Evolutionary conservation across 1,284 basidiomycete genomes (phyloP), one percentile per base, ranked within the genome.

Genomic region (Ustilago nuda): DNA sequence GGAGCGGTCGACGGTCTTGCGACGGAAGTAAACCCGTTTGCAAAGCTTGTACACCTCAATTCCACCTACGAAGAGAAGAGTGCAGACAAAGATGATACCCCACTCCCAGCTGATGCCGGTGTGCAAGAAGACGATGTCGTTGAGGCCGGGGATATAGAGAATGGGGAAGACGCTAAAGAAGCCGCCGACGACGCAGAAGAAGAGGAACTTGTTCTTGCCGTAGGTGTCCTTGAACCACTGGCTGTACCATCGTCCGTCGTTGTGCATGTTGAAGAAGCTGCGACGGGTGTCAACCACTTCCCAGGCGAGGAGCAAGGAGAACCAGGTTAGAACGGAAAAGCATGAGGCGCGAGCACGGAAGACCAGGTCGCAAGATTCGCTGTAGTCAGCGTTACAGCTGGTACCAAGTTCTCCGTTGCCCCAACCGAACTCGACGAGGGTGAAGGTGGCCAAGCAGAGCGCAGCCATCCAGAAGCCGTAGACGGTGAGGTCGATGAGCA

Each of bases 381-480:
- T 79, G 59, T 73, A 57, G 8, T 56, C 66, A 58, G 82, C 68
- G 77, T 87, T 87, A 72, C 86, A 87, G 69, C 84, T 66, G 12
- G 58, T 8, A 12, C 84, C 84, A 4, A 84, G 78, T 17, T 78
- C 64, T 30, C 79, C 79, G 35, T 63, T 54, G 56, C 84, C 84
- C 68, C 78, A 85, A 13, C 68, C 61, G 61, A 70, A 85, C 36
- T 79, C 56, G 58, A 79, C 56, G 7, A 85, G 73, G 8, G 79
- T 66, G 61, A 83, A 84, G 1, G 78, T 80, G 23, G 73, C 82
- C 36, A 92, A 85, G 59, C 88, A 88, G 27, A 89, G 87, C 0
- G 87, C 88, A 4, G 90, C 90, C 87, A 92, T 91, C 63, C 90
- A 84, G 57, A 91, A 78, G 2, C 91, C 91, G 85, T 92, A 92